These are phyloP conservation scores for Aspergillus nidulans DNA, from an alignment of 495 filamentous ascomycete species.

Conservation along the genomic window DNA sequence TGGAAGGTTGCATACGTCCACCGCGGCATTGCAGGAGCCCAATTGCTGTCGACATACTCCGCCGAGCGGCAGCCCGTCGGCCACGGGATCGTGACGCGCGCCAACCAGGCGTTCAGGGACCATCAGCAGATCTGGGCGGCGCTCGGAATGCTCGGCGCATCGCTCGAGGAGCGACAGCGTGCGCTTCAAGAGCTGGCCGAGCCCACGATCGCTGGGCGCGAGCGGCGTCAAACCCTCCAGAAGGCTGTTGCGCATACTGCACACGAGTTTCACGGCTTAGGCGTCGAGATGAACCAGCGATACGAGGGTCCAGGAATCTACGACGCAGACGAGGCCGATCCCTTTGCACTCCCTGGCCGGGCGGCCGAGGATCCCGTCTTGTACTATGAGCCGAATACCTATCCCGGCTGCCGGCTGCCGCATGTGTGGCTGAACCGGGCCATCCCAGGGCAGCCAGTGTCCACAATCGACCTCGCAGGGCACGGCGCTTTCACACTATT, in stretches of 20 bases:
- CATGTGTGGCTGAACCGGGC: constrained; percentile 47
- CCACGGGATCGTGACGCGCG: constrained; percentile 17
- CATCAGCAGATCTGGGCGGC: constrained; percentile 34
- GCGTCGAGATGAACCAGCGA: constrained; percentile 44
- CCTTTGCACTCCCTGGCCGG: background rate
- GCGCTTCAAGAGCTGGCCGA: background rate
- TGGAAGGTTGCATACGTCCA: constrained; percentile 50
- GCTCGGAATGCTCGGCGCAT: constrained; percentile 22
- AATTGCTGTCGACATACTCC: constrained; percentile 37
- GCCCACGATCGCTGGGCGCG: background rate
- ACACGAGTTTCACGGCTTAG: constrained; percentile 43
- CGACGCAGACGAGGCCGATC: background rate
- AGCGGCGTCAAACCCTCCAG: background rate
- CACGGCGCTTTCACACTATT: constrained; percentile 43
- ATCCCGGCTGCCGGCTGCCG: constrained; percentile 44
- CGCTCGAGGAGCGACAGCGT: constrained; percentile 21
- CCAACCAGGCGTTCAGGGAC: constrained; percentile 40
- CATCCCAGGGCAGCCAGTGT: constrained; percentile 29
- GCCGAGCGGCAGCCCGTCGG: constrained; percentile 46
- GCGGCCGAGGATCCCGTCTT: constrained; percentile 21
- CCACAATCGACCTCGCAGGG: constrained; percentile 48
- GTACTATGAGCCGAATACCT: constrained; percentile 24
- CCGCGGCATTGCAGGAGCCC: constrained; percentile 29
- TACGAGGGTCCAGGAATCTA: constrained; percentile 30
- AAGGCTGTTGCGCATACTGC: constrained; percentile 29